phyloP scores from a whole-genome alignment of 202 grass and related monocot species.

The Panicum hallii region DNA sequence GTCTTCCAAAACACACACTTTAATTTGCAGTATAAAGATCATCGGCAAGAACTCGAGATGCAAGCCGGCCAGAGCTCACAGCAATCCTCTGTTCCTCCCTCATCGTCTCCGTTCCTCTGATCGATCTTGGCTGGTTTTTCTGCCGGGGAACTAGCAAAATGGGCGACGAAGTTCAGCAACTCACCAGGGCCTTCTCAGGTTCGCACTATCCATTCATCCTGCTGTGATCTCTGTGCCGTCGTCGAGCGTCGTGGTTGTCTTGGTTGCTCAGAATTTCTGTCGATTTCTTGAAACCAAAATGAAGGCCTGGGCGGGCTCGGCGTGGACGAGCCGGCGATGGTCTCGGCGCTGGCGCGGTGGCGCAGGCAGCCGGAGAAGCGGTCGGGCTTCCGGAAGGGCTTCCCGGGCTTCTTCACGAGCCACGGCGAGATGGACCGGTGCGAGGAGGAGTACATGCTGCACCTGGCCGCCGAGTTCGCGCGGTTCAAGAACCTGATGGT shows the following conservation, averaged over 20 bases:
- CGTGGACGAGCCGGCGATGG: slow-evolving; percentile 75
- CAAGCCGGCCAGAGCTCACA: slow-evolving; percentile 20
- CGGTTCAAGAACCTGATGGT: slow-evolving; percentile 92
- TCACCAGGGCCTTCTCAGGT: slow-evolving; percentile 93
- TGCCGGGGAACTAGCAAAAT: slow-evolving; percentile 31
- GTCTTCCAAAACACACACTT: slow-evolving; percentile 26
- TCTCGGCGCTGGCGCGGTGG: slow-evolving; percentile 69
- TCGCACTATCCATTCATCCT: too few species aligned
- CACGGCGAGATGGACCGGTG: slow-evolving; percentile 69
- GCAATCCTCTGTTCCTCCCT: slow-evolving; percentile 3
- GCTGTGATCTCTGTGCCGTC: too few species aligned
- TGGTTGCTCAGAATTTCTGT: too few species aligned
- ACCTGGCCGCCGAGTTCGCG: slow-evolving; percentile 74
- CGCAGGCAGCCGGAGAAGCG: slow-evolving; percentile 78
- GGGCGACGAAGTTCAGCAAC: slow-evolving; percentile 68
- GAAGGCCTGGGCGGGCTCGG: slow-evolving; percentile 76
- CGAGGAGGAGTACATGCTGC: slow-evolving; percentile 70
- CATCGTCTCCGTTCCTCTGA: background rate
- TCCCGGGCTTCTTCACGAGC: slow-evolving; percentile 59
- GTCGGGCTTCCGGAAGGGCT: slow-evolving; percentile 66
- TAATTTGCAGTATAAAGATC: slow-evolving; percentile 56
- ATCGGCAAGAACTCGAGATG: background rate
- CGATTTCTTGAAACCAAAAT: background rate
- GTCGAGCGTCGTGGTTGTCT: too few species aligned
- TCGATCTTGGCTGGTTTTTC: background rate